Percentiles rank a stretch among this genome's conserved stretches.
These are phyloP conservation scores for Cladophialophora immunda DNA, from an alignment of 2,329 filamentous ascomycete species.

Conservation along the genomic window DNA sequence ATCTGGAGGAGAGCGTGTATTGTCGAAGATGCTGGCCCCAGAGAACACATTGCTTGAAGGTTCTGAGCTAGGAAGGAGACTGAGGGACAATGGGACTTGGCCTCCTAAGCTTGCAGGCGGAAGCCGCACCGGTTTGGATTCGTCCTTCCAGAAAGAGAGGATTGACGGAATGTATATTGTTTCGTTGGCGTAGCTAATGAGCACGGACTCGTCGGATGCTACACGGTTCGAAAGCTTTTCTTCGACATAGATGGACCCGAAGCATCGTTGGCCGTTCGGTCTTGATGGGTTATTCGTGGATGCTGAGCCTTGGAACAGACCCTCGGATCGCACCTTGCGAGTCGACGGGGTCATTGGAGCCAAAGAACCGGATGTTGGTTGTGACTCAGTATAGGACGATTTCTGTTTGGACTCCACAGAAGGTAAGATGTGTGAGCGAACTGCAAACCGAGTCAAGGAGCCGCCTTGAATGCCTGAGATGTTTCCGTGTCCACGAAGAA, in stretches of 20 bases:
- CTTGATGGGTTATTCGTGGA: constrained; percentile 14
- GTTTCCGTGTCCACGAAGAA: constrained; percentile 49
- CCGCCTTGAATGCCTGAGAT: constrained; percentile 52
- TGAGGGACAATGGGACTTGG: constrained; percentile 24
- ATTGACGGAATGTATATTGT: constrained; percentile 55
- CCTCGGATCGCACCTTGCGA: constrained; percentile 53
- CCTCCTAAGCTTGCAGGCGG: constrained; percentile 30
- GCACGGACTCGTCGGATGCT: constrained; percentile 51
- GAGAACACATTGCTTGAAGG: not conserved
- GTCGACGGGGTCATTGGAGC: constrained; percentile 60
- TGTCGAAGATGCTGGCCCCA: constrained; percentile 21
- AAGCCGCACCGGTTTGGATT: constrained; percentile 29
- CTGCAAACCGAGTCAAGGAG: constrained; percentile 52
- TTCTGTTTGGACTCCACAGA: constrained; percentile 30
- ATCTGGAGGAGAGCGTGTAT: constrained; percentile 24
- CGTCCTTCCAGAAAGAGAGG: constrained; percentile 54
- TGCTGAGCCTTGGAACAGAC: constrained; percentile 51
- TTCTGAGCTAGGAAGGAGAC: constrained; percentile 17
- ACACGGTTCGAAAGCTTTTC: constrained; percentile 44
- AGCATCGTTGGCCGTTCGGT: constrained; percentile 44
- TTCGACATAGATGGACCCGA: constrained; percentile 54
- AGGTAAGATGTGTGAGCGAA: constrained; percentile 38
- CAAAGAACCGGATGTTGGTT: constrained; percentile 42
- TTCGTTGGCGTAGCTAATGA: constrained; percentile 54
- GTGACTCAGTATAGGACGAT: constrained; percentile 19